phyloP scores from a whole-genome alignment of 306 rosid genomes.

The Quercus glauca region DNA sequence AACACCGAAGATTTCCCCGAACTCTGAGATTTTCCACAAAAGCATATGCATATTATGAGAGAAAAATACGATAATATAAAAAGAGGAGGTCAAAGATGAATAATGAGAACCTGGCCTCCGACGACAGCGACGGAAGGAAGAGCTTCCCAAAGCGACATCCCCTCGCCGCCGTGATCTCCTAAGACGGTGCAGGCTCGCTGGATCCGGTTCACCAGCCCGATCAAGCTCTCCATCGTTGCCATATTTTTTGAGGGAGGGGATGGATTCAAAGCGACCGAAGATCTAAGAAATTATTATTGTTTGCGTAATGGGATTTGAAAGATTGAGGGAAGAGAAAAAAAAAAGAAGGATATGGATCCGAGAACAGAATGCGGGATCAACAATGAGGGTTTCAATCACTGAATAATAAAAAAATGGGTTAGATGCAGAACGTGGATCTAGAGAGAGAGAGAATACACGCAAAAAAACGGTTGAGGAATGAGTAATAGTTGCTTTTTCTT shows the following conservation, averaged over 20 bases:
- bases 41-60: neutral
- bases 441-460: conserved; percentile 21
- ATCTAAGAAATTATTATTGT: neutral
- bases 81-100: neutral
- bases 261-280: conserved; percentile 16
- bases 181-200: conserved; percentile 95
- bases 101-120: conserved; percentile 78
- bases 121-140: conserved; percentile 99
- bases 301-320: neutral
- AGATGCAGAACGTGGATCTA: conserved; percentile 39
- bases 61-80: no score
- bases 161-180: conserved; percentile 98
- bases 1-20: conserved; percentile 95
- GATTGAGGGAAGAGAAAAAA: neutral
- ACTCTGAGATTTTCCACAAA: conserved; percentile 46
- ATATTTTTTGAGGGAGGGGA: conserved; percentile 24
- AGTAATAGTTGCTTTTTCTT: neutral
- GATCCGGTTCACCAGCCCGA: conserved; percentile 92
- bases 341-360: conserved; percentile 7
- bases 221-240: conserved; percentile 99
- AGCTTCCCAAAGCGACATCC: conserved; percentile 99
- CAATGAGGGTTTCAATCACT: neutral
- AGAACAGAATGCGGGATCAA: conserved; percentile 20
- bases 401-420: conserved; percentile 13
- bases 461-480: conserved; percentile 37